phyloP scores from a whole-genome alignment of 2,329 filamentous ascomycete species.

The Phoma sp. region DNA sequence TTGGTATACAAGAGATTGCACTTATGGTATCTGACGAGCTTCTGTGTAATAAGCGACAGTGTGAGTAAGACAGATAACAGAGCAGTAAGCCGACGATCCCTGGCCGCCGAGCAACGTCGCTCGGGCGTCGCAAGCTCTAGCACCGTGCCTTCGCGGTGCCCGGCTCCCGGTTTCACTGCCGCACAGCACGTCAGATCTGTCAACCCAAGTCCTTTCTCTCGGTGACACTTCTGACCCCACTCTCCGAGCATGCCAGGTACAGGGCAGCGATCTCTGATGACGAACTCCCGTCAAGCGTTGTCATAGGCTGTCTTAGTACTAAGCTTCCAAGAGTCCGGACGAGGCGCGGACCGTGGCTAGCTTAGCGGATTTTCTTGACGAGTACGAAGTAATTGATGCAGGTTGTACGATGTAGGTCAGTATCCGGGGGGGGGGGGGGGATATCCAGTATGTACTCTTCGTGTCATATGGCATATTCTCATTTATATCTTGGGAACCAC shows the following conservation, averaged over 20 bases:
- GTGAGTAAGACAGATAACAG: slow-evolving; percentile 2
- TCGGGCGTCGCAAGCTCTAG: not conserved
- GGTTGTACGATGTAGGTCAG: too few species aligned
- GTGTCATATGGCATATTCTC: too few species aligned
- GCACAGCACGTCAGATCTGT: slow-evolving; percentile 1
- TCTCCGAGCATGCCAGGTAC: not conserved
- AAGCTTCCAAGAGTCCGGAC: slow-evolving; percentile 9
- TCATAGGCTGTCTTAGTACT: slow-evolving; percentile 3
- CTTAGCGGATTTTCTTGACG: slow-evolving; percentile 1
- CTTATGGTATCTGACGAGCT: not conserved
- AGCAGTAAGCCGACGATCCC: slow-evolving; percentile 11
- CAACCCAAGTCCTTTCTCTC: slow-evolving; percentile 1
- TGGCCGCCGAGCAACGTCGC: slow-evolving; percentile 6
- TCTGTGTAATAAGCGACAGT: not conserved
- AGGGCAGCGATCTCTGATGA: not conserved
- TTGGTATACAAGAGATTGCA: slow-evolving; percentile 11
- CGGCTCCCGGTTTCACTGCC: slow-evolving; percentile 1
- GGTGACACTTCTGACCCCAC: slow-evolving; percentile 10
- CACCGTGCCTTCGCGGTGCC: slow-evolving; percentile 1
- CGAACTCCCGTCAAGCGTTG: not conserved
- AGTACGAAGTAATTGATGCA: too few species aligned
- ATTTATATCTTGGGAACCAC: too few species aligned
- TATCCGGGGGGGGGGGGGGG: too few species aligned
- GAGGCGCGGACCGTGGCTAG: slow-evolving; percentile 13
- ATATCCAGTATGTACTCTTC: too few species aligned